These are phyloP conservation scores for Flaveria floridana DNA, from an alignment of 140 eudicot species.

Conservation along the genomic window DNA sequence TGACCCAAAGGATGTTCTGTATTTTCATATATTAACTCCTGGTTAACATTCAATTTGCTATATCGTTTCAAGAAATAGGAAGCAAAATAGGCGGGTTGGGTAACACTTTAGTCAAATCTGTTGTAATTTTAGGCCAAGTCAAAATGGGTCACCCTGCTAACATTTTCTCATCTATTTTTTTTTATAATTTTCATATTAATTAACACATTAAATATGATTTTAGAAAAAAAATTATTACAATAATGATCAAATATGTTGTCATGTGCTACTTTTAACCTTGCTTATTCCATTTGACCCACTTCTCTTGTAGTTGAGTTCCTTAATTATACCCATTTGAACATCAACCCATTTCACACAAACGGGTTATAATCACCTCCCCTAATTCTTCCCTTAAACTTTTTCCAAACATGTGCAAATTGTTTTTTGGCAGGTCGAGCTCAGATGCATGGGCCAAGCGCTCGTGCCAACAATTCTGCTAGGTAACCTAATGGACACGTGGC, in stretches of 20 bases:
- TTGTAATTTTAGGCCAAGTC: neutral
- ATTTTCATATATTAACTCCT: neutral
- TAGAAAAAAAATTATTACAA: neutral
- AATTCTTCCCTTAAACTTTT: neutral
- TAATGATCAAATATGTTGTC: neutral
- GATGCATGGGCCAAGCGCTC: conserved; percentile 67
- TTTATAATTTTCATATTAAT: neutral
- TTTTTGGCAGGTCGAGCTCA: conserved; percentile 58
- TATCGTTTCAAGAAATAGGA: neutral
- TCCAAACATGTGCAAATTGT: neutral
- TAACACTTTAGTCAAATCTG: neutral
- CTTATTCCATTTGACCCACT: neutral
- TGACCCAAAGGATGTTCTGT: neutral
- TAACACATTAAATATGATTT: neutral
- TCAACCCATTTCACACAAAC: neutral
- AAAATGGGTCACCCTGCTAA: neutral
- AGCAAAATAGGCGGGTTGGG: neutral
- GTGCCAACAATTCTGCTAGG: conserved; percentile 51
- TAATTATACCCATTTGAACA: neutral
- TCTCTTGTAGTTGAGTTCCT: neutral
- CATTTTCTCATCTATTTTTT: neutral
- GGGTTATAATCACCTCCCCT: neutral
- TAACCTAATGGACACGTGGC: conserved; percentile 64
- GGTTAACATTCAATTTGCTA: neutral
- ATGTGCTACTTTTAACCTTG: neutral